phyloP scores from a whole-genome alignment of 1,139 yeast species.

The Entelexis paramagnoliae region DNA sequence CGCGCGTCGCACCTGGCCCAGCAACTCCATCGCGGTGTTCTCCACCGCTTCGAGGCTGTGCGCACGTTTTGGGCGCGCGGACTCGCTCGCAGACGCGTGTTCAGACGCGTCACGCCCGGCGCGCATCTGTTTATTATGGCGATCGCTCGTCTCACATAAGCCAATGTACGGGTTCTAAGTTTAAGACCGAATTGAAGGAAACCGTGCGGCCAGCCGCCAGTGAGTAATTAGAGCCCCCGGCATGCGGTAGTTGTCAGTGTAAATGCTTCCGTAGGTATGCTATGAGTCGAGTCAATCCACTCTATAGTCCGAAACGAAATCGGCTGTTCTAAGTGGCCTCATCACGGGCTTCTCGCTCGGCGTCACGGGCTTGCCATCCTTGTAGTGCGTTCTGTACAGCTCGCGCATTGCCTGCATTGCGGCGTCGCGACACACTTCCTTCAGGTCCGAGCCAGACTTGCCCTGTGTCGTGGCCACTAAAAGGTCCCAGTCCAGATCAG shows the following conservation, averaged over 20 bases:
- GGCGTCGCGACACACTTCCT: conserved; percentile 87
- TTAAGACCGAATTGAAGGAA: neutral
- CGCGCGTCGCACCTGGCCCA: neutral
- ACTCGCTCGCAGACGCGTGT: neutral
- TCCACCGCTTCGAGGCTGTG: neutral
- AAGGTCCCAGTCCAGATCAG: conserved; percentile 49
- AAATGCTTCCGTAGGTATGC: neutral
- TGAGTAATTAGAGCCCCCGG: too few species aligned
- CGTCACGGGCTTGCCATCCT: neutral
- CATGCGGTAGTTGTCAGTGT: neutral
- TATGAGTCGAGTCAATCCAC: neutral
- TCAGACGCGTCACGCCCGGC: neutral
- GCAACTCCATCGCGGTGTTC: neutral
- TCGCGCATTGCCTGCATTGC: conserved; percentile 85
- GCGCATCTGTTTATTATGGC: neutral
- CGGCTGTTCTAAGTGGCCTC: conserved; percentile 18
- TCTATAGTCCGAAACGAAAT: conserved; percentile 8
- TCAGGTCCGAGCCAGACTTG: conserved; percentile 80
- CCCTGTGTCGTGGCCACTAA: conserved; percentile 63
- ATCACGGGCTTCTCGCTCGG: conserved; percentile 7
- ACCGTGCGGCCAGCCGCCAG: neutral
- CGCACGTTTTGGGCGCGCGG: neutral
- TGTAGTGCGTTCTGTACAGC: conserved; percentile 16
- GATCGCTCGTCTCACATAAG: neutral
- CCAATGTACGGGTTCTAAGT: neutral